These are phyloP conservation scores for Gymnopilus junonius DNA, from an alignment of 768 basidiomycete species.

Conservation along the genomic window DNA sequence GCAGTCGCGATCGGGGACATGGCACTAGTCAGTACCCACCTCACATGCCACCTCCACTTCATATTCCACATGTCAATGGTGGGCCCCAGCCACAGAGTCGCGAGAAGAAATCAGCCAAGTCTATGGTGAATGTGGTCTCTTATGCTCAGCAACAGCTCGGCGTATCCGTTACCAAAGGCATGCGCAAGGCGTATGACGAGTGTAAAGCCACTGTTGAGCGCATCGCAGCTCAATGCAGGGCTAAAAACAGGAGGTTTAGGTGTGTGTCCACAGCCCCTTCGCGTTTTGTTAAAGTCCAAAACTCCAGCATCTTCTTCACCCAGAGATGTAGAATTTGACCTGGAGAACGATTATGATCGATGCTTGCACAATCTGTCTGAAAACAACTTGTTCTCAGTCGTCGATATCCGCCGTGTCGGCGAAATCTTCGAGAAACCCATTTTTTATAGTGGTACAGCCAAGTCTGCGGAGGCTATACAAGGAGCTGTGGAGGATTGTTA, in stretches of 20 bases:
- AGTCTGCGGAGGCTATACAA: slow-evolving; percentile 51
- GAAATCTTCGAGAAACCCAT: slow-evolving; percentile 56
- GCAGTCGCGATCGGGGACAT: slow-evolving; percentile 8
- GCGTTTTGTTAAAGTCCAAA: background rate
- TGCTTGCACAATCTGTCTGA: slow-evolving; percentile 42
- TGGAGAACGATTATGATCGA: slow-evolving; percentile 54
- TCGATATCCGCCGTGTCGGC: slow-evolving; percentile 46
- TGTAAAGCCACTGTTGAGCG: slow-evolving; percentile 47
- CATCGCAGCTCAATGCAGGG: slow-evolving; percentile 49
- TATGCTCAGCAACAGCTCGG: slow-evolving; percentile 23
- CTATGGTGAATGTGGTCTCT: slow-evolving; percentile 15
- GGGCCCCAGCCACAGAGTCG: background rate
- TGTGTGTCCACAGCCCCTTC: slow-evolving; percentile 28
- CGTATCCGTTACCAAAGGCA: slow-evolving; percentile 42
- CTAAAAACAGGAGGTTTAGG: slow-evolving; percentile 56
- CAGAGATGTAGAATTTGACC: slow-evolving; percentile 60
- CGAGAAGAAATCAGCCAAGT: background rate
- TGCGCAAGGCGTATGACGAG: slow-evolving; percentile 49
- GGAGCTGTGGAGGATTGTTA: slow-evolving; percentile 58
- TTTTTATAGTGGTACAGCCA: slow-evolving; percentile 47
- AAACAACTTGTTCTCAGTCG: slow-evolving; percentile 19
- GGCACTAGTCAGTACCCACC: slow-evolving; percentile 4
- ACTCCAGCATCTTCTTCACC: background rate
- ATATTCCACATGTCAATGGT: background rate
- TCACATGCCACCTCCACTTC: background rate